Conservation (phyloP, 441 rosid genomes). For the Erodium texanum region DNA sequence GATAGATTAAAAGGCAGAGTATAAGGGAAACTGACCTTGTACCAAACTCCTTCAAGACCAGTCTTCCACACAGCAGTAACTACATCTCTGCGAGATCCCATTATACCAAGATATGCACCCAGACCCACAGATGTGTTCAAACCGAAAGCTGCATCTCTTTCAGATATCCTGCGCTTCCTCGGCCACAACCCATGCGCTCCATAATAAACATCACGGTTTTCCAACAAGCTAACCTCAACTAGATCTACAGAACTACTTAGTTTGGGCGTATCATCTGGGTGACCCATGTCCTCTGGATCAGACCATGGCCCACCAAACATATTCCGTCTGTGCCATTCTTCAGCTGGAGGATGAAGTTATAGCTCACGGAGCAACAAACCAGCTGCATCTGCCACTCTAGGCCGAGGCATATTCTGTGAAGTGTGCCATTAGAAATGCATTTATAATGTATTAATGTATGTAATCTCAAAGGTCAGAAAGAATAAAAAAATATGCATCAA, state of each 20-base stretch:
- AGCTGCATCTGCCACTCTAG: constrained; percentile 99
- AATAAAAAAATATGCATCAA: neutral
- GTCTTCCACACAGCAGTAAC: constrained; percentile 96
- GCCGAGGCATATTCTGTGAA: constrained; percentile 92
- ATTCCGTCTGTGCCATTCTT: constrained; percentile 98
- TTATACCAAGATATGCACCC: constrained; percentile 94
- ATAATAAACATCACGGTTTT: constrained; percentile 43
- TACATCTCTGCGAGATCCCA: constrained; percentile 99
- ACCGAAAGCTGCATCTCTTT: constrained; percentile 99
- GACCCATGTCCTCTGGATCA: constrained; percentile 59
- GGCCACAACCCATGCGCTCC: constrained; percentile 88
- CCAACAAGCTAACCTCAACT: constrained; percentile 33
- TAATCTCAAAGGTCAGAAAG: neutral
- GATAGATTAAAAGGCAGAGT: neutral
- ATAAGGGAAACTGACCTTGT: constrained; percentile 43
- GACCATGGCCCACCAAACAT: constrained; percentile 98
- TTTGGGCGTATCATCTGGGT: constrained; percentile 43
- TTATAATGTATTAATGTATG: neutral
- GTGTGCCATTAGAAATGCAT: neutral
- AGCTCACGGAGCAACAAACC: constrained; percentile 89
- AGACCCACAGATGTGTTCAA: constrained; percentile 85
- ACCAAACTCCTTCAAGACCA: constrained; percentile 96
- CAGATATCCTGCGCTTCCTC: constrained; percentile 90
- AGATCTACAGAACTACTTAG: constrained; percentile 32
- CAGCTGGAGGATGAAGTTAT: constrained; percentile 97